Evolutionary conservation across 2,329 filamentous ascomycete species (phyloP).

Genomic region (Xylariales sp.): DNA sequence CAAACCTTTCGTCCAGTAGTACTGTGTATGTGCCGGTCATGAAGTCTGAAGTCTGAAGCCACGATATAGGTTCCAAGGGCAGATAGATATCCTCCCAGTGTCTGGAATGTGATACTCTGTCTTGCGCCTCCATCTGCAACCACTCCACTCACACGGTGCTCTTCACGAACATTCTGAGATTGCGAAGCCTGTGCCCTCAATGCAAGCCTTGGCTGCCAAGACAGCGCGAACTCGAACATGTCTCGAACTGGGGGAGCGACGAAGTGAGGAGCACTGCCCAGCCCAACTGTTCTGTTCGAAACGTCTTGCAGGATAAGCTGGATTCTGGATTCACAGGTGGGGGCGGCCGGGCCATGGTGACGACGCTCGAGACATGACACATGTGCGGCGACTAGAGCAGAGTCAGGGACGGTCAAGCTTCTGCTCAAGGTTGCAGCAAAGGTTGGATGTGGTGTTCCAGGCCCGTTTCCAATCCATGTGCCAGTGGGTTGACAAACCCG

Average conservation of each 20-base stretch:
- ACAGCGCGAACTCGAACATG: neutral
- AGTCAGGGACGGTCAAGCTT: too few relatives aligned
- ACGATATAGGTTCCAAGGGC: neutral
- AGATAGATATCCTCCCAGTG: neutral
- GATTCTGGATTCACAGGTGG: too few relatives aligned
- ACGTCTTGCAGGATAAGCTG: too few relatives aligned
- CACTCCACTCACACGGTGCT: neutral
- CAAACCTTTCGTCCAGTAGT: too few relatives aligned
- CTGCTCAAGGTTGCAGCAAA: too few relatives aligned
- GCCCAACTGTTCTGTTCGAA: neutral
- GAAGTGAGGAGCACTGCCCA: neutral
- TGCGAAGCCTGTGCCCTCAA: neutral
- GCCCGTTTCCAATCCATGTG: too few relatives aligned
- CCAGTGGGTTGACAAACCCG: too few relatives aligned
- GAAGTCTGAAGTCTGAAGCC: neutral
- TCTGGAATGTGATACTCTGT: slow-evolving; percentile 4
- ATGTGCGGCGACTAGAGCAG: too few relatives aligned
- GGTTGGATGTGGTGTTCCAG: too few relatives aligned
- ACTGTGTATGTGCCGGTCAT: too few relatives aligned
- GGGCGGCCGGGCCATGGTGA: neutral
- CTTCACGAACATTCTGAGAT: neutral
- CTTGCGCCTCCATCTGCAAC: neutral
- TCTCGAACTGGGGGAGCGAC: neutral
- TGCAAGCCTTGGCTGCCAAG: neutral
- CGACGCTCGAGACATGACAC: too few relatives aligned